phyloP scores from a whole-genome alignment of 306 rosid genomes.

The Canavalia gladiata region DNA sequence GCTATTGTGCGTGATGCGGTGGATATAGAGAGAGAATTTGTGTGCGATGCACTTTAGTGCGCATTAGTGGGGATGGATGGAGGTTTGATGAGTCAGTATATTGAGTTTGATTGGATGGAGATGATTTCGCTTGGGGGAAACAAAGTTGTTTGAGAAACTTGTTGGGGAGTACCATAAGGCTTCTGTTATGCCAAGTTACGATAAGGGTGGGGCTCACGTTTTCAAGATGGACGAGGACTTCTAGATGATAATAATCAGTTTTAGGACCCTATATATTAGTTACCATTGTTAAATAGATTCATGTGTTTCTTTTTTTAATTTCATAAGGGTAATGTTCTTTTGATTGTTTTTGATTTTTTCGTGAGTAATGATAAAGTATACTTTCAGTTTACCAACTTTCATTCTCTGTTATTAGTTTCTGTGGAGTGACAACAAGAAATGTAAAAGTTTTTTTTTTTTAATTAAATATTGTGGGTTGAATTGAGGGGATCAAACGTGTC shows the following conservation, averaged over 20 bases:
- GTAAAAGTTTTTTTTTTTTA: too few species aligned
- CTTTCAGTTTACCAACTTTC: background rate
- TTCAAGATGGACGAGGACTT: conserved; percentile 82
- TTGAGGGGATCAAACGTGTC: too few species aligned
- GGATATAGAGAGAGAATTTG: conserved; percentile 80
- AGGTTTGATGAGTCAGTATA: conserved; percentile 76
- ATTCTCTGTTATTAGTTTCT: background rate
- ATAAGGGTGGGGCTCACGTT: conserved; percentile 55
- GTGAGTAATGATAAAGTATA: conserved; percentile 28
- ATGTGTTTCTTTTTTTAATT: background rate
- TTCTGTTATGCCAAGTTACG: conserved; percentile 73
- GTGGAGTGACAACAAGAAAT: too few species aligned
- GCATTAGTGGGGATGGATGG: conserved; percentile 88
- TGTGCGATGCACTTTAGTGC: conserved; percentile 86
- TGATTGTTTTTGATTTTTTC: too few species aligned
- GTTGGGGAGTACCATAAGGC: conserved; percentile 94
- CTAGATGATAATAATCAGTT: background rate
- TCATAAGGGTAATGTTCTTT: background rate
- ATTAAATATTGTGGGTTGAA: too few species aligned
- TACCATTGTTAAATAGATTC: background rate
- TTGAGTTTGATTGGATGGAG: conserved; percentile 97
- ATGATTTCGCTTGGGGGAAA: conserved; percentile 89
- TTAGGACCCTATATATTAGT: too few species aligned
- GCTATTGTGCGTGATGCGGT: conserved; percentile 70
- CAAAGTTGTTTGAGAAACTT: conserved; percentile 87